phyloP scores from a whole-genome alignment of 805 yeast genomes.

The Kluyveromyces siamensis region DNA sequence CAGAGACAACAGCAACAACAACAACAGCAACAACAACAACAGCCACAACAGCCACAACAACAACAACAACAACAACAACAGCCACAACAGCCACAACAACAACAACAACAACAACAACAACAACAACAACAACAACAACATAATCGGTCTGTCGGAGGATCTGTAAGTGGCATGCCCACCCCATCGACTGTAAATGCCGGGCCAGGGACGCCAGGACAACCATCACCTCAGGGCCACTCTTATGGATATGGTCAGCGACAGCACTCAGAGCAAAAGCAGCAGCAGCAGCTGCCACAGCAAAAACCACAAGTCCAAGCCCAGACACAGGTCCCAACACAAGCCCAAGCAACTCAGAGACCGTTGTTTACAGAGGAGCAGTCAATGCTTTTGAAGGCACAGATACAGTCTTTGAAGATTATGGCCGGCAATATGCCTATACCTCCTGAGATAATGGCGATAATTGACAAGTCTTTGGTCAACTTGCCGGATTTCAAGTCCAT shows the following conservation, averaged over 20 bases:
- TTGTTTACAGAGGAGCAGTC: constrained; percentile 24
- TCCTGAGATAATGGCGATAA: constrained; percentile 16
- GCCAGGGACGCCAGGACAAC: constrained; percentile 2
- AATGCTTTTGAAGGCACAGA: constrained; percentile 26
- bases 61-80: constrained; percentile 16
- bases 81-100: constrained; percentile 20
- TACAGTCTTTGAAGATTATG: constrained; percentile 26
- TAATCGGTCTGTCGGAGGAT: not conserved
- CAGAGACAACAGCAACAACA: constrained; percentile 15
- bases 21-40: constrained; percentile 9
- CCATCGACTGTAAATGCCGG: not conserved
- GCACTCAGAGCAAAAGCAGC: constrained; percentile 6
- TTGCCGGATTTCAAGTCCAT: constrained; percentile 28
- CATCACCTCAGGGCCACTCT: not conserved
- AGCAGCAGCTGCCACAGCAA: constrained; percentile 2
- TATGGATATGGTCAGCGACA: constrained; percentile 2
- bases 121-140: constrained; percentile 7
- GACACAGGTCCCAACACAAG: not conserved
- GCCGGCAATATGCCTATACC: constrained; percentile 26
- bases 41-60: constrained; percentile 12
- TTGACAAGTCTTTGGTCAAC: constrained; percentile 24
- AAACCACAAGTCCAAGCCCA: not conserved
- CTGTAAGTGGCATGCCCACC: not conserved
- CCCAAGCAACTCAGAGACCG: not conserved
- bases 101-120: constrained; percentile 12